Evolutionary conservation across 2,329 filamentous ascomycete genomes (phyloP).

Genomic region (Talaromyces sp.): DNA sequence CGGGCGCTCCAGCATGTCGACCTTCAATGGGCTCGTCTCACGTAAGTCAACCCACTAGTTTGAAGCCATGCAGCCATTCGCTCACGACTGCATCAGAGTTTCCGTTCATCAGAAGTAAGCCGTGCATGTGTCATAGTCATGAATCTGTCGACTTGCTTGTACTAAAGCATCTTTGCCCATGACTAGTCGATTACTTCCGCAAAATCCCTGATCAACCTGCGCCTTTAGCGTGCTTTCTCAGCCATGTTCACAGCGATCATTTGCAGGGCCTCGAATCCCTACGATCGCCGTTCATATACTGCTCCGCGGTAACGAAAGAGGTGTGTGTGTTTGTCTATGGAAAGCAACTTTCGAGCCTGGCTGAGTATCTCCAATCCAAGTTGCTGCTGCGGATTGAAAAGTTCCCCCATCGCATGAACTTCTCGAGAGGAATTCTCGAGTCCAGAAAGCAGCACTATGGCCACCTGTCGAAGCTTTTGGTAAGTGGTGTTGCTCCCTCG

Average conservation of each 20-base stretch:
- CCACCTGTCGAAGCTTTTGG: slow-evolving; percentile 64
- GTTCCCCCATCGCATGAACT: slow-evolving; percentile 74
- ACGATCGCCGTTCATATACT: slow-evolving; percentile 80
- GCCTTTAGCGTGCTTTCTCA: slow-evolving; percentile 79
- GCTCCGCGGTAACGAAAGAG: slow-evolving; percentile 74
- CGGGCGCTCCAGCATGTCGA: slow-evolving; percentile 55
- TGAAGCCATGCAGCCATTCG: background rate
- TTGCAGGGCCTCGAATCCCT: slow-evolving; percentile 72
- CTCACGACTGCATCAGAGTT: slow-evolving; percentile 53
- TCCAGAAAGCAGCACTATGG: slow-evolving; percentile 67
- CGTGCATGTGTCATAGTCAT: slow-evolving; percentile 6
- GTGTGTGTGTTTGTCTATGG: slow-evolving; percentile 32
- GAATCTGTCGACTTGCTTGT: background rate
- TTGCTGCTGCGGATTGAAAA: slow-evolving; percentile 74
- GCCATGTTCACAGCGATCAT: slow-evolving; percentile 90
- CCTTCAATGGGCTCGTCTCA: slow-evolving; percentile 63
- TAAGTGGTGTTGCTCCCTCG: slow-evolving; percentile 22
- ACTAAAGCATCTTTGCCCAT: background rate
- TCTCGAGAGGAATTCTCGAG: slow-evolving; percentile 71
- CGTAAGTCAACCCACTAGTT: slow-evolving; percentile 20
- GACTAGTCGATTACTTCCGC: slow-evolving; percentile 76
- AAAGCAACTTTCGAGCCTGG: background rate
- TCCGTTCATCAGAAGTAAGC: slow-evolving; percentile 63
- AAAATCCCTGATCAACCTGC: slow-evolving; percentile 47
- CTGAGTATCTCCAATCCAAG: slow-evolving; percentile 21